Percentiles rank a stretch among this genome's conserved stretches.
These are phyloP conservation scores for Mortierella sp. DNA, from an alignment of 371 early-diverging fungal species.

Conservation along the genomic window DNA sequence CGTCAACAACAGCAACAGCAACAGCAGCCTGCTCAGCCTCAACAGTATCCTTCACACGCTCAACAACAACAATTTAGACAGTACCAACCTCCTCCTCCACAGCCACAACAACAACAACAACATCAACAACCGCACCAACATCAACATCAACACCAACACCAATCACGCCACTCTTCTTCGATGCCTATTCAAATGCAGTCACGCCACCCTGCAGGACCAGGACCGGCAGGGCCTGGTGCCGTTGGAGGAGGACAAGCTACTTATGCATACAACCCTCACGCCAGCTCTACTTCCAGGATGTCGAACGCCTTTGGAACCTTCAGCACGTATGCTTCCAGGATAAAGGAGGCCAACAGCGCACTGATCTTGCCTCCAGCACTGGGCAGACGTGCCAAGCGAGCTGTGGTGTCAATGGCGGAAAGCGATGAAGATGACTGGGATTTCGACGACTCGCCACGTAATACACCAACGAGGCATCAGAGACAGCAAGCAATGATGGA, in stretches of 20 bases:
- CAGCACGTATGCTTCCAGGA: conserved; percentile 57
- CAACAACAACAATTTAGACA: conserved; percentile 21
- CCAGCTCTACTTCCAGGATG: conserved; percentile 27
- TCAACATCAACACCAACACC: conserved; percentile 8
- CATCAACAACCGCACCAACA: conserved; percentile 9
- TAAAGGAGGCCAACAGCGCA: conserved; percentile 56
- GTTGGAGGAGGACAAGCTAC: neutral
- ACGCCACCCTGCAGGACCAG: conserved; percentile 3
- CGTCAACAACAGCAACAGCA: conserved; percentile 29
- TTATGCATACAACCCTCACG: conserved; percentile 3
- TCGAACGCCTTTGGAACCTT: conserved; percentile 39
- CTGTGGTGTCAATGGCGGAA: conserved; percentile 50
- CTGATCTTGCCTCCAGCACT: conserved; percentile 48
- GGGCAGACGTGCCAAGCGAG: conserved; percentile 50
- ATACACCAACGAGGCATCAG: conserved; percentile 43
- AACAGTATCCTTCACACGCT: conserved; percentile 15
- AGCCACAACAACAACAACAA: conserved; percentile 15
- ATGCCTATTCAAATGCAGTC: conserved; percentile 11
- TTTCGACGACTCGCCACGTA: conserved; percentile 51
- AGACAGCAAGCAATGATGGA: conserved; percentile 27
- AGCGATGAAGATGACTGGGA: conserved; percentile 57
- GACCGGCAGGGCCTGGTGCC: neutral
- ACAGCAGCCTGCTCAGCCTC: conserved; percentile 4
- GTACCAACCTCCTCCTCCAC: conserved; percentile 9
- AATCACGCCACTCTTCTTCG: conserved; percentile 9